Evolutionary conservation across 495 filamentous ascomycete genomes (phyloP).

Genomic region (Evansstolkia leycettana): DNA sequence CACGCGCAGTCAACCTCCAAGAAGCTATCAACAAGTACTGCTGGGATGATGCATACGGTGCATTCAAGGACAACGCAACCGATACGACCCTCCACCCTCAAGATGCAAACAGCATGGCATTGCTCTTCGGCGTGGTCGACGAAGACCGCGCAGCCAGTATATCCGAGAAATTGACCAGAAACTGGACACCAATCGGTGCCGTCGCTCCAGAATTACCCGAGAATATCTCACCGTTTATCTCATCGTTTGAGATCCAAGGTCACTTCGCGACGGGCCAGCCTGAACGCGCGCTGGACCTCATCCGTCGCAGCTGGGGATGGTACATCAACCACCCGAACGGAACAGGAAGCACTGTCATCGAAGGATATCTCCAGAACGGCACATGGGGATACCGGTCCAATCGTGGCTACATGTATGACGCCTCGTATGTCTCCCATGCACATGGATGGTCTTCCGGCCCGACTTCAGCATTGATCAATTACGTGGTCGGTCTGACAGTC

Average conservation of each 20-base stretch:
- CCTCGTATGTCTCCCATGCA: constrained; percentile 36
- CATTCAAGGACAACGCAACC: constrained; percentile 45
- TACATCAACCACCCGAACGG: constrained; percentile 48
- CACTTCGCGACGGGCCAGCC: constrained; percentile 36
- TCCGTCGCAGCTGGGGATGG: constrained; percentile 47
- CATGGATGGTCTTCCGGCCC: constrained; percentile 52
- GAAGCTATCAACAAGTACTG: constrained; percentile 33
- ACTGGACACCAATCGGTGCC: constrained; percentile 48
- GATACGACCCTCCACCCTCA: constrained; percentile 35
- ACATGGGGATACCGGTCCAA: constrained; percentile 42
- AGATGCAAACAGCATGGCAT: constrained; percentile 40
- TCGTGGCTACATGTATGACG: constrained; percentile 22
- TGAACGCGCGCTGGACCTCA: constrained; percentile 41
- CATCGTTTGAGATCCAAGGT: constrained; percentile 47
- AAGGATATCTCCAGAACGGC: constrained; percentile 45
- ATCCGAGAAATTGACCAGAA: constrained; percentile 31
- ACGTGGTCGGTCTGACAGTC: constrained; percentile 42
- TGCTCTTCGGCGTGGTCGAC: constrained; percentile 25
- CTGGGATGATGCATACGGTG: constrained; percentile 37
- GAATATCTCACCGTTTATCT: constrained; percentile 49
- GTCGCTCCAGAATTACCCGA: constrained; percentile 45
- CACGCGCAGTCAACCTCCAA: constrained; percentile 24
- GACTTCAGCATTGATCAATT: constrained; percentile 39
- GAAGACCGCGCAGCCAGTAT: constrained; percentile 21
- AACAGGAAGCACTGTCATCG: constrained; percentile 48